phyloP scores from a whole-genome alignment of 1,284 basidiomycete genomes.

The Ustilago crameri region DNA sequence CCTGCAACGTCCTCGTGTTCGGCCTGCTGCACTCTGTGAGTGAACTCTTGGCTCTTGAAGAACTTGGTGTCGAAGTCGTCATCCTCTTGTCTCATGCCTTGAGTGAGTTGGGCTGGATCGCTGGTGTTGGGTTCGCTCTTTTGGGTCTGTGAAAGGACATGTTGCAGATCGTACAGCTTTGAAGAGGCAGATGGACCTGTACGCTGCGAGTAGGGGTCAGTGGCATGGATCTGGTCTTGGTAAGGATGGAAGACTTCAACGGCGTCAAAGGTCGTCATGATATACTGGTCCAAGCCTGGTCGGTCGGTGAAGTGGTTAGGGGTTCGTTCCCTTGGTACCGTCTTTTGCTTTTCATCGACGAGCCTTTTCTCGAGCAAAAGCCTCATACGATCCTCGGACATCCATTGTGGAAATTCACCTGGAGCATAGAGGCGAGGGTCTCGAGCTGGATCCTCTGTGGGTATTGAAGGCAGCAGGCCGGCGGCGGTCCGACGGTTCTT shows the following conservation, averaged over 20 bases:
- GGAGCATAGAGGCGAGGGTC: constrained; percentile 41
- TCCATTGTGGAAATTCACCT: constrained; percentile 58
- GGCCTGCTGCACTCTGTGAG: constrained; percentile 42
- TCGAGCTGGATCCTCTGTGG: constrained; percentile 43
- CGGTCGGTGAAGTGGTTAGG: constrained; percentile 45
- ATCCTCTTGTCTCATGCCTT: constrained; percentile 23
- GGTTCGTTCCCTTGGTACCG: constrained; percentile 33
- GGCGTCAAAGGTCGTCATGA: constrained; percentile 89
- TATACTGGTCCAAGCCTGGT: constrained; percentile 74
- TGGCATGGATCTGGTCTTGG: constrained; percentile 41
- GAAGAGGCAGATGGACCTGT: constrained; percentile 39
- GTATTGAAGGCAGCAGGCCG: constrained; percentile 52
- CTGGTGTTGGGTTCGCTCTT: constrained; percentile 44
- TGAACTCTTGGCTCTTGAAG: constrained; percentile 66
- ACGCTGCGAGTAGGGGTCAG: constrained; percentile 43
- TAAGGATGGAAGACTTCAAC: constrained; percentile 69
- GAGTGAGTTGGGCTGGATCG: constrained; percentile 45
- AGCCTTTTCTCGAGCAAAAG: constrained; percentile 61
- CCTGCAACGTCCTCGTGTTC: constrained; percentile 51
- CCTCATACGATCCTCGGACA: constrained; percentile 66
- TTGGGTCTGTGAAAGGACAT: constrained; percentile 51
- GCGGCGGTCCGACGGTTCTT: constrained; percentile 74
- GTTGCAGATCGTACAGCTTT: constrained; percentile 53
- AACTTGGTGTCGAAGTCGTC: constrained; percentile 64
- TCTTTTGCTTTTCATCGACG: constrained; percentile 70